Conservation (phyloP, 768 basidiomycete genomes). For the Rhodotorula sphaerocarpa region DNA sequence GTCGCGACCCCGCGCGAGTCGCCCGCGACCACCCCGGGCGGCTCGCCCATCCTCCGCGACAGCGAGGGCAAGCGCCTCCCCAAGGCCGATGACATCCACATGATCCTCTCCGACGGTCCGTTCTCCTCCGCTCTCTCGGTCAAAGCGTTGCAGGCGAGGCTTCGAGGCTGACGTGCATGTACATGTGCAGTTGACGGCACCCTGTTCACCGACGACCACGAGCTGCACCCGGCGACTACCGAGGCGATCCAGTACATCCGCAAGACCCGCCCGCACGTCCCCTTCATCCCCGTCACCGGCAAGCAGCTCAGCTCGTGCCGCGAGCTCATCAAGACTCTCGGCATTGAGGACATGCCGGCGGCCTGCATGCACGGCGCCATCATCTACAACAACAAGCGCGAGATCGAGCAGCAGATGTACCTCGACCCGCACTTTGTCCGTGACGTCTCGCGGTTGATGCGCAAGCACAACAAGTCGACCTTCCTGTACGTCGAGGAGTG, state of each 20-base stretch:
- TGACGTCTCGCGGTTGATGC: slow-evolving; percentile 31
- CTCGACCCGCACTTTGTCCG: slow-evolving; percentile 35
- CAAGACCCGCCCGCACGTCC: slow-evolving; percentile 31
- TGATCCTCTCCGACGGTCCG: slow-evolving; percentile 34
- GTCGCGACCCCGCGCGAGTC: slow-evolving; percentile 31
- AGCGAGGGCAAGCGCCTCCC: slow-evolving; percentile 20
- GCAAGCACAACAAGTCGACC: slow-evolving; percentile 36
- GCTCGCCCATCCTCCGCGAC: slow-evolving; percentile 19
- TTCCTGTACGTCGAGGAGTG: slow-evolving; percentile 36
- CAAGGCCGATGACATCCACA: slow-evolving; percentile 26
- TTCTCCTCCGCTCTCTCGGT: neutral
- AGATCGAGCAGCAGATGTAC: slow-evolving; percentile 25
- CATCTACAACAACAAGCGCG: slow-evolving; percentile 36
- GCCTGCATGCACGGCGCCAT: slow-evolving; percentile 36
- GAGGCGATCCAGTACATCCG: slow-evolving; percentile 35
- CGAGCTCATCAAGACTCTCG: slow-evolving; percentile 21
- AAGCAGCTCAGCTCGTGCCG: slow-evolving; percentile 36
- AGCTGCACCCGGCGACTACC: slow-evolving; percentile 31
- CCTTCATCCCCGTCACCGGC: slow-evolving; percentile 37
- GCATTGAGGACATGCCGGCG: slow-evolving; percentile 26
- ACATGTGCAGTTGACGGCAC: slow-evolving; percentile 30
- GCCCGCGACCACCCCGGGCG: slow-evolving; percentile 24
- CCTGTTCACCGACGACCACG: slow-evolving; percentile 36
- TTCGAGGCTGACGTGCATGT: neutral
- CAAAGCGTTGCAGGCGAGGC: too few relatives aligned